A percentile compares a stretch with the other conserved stretches of the same genome.
Conservation (phyloP, 257 asterid species). For the Leptodermis oblonga region DNA sequence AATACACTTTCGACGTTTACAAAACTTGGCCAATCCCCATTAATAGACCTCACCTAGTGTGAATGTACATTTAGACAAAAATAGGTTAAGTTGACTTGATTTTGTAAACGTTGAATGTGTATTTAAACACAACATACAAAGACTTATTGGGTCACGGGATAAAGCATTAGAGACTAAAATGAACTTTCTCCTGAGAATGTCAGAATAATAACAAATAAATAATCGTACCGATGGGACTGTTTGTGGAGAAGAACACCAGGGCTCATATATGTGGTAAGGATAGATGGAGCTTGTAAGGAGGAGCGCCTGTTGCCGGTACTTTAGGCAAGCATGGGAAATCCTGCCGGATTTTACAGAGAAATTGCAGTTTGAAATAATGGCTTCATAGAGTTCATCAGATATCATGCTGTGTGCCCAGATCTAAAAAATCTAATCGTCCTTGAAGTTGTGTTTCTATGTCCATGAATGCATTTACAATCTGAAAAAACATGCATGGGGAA, state of each 20-base stretch:
- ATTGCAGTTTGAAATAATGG: slow-evolving; percentile 23
- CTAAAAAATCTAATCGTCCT: slow-evolving; percentile 19
- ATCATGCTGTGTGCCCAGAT: slow-evolving; percentile 33
- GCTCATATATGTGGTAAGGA: slow-evolving; percentile 36
- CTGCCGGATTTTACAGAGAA: slow-evolving; percentile 13
- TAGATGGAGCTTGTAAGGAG: not conserved
- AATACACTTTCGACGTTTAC: no score
- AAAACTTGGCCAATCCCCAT: not conserved
- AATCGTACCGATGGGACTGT: no score
- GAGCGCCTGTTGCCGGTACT: not conserved
- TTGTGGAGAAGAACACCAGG: slow-evolving; percentile 28
- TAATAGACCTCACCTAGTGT: no score
- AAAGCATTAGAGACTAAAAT: no score
- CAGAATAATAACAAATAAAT: no score
- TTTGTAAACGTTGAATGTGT: no score
- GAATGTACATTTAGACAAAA: no score
- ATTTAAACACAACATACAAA: no score
- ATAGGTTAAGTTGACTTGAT: no score
- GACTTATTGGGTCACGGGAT: no score
- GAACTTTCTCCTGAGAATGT: no score
- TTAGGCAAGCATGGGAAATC: not conserved
- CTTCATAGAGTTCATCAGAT: slow-evolving; percentile 23
- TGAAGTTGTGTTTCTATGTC: slow-evolving; percentile 20
- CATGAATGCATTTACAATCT: slow-evolving; percentile 40
- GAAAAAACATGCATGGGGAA: not conserved